Base-by-base conservation (phyloP, 352 stramenopile genomes). In the Globisporangium mamillatum region DNA sequence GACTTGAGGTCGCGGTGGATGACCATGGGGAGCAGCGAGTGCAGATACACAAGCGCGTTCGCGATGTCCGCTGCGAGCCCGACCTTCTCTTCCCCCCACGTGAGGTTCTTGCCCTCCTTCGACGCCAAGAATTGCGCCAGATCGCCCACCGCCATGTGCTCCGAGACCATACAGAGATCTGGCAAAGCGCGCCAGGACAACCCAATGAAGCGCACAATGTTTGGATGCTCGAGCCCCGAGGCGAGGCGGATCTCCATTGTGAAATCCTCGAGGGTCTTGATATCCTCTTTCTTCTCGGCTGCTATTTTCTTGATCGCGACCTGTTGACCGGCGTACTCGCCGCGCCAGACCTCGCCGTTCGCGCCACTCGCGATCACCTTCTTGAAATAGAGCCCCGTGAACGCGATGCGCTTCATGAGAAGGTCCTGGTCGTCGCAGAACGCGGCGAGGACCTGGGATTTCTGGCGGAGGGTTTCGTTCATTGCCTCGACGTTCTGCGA, bases 1-100 rank as follows among this genome's bases (percentile, higher is more conserved):
- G 77, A 85, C 54, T 80, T 84, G 14, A 88, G 63, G 48, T 88
- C 76, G 18, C 79, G 74, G 46, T 85, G 77, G 46, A 86, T 68
- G 36, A 86, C 68, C 22, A 76, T 50, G 3, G 77, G 80, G 9
- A 72, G 73, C 24, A 88, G 62, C 22, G 80, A 88, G 68, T 88
- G 80, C 18, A 86, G 70, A 29, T 84, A 86, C 61, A 80, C 73
- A 16, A 88, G 76, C 0, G 76, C 77, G n/a, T 88, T 81, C 9
- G 74, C 74, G 32, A 86, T 75, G 58, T 85, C 77, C 14, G 69
- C 72, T 8, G 77, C 78, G 32, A 86, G 74, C 2, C 70, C 27
- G 9, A 81, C 29, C 60, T 88, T 88, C 32, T 82, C 75, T 34
- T 70, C 62, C 25, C 74, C 71, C 77, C 75, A 82, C 18, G 74